Conservation (phyloP, 257 asterid genomes). For the Hygrophila difformis region DNA sequence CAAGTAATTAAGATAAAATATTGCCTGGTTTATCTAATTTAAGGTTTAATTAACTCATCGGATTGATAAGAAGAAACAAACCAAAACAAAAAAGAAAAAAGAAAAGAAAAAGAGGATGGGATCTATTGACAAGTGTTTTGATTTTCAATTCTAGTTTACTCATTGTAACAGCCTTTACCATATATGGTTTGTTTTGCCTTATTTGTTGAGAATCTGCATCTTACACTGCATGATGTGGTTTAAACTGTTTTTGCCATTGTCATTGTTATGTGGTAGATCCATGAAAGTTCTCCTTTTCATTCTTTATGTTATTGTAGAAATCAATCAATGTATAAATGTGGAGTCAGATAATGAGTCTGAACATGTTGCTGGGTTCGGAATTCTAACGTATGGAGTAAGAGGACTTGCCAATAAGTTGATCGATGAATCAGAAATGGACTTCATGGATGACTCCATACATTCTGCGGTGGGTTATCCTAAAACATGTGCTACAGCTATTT, state of each 20-base stretch:
- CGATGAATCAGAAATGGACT: conserved; percentile 21
- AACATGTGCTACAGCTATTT: conserved; percentile 5
- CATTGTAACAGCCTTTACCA: no score
- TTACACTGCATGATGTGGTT: background rate
- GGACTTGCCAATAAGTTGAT: conserved; percentile 25
- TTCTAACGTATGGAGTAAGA: conserved; percentile 24
- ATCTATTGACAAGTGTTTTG: background rate
- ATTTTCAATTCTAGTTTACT: no score
- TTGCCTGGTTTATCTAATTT: background rate
- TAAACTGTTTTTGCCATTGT: background rate
- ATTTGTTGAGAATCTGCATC: no score
- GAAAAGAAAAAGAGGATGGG: conserved; percentile 1
- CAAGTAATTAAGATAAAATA: background rate
- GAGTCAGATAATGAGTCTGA: conserved; percentile 71
- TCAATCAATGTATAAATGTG: conserved; percentile 40
- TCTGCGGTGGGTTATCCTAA: conserved; percentile 40
- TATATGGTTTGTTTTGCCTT: no score
- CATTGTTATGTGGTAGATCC: no score
- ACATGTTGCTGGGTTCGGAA: conserved; percentile 17
- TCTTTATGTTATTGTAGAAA: conserved; percentile 25
- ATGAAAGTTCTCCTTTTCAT: no score
- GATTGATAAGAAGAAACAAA: no score
- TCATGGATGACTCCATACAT: background rate
- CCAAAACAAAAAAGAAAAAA: no score
- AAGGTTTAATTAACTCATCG: background rate